Conservation (phyloP, 2,329 filamentous ascomycete genomes). For the Aspergillus novofumigatus region DNA sequence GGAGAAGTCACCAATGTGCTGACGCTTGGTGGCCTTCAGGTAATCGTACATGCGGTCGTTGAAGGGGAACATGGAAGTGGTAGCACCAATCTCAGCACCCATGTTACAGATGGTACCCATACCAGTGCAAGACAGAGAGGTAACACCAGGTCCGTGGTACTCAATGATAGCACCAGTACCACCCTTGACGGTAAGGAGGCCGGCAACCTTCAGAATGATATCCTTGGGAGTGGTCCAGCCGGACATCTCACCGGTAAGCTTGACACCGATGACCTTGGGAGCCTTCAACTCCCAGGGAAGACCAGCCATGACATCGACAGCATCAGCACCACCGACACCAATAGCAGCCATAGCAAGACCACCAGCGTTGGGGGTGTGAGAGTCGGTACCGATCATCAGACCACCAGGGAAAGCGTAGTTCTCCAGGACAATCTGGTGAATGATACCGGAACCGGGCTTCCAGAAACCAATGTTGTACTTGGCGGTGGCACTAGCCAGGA, state of each 20-base stretch:
- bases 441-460: slow-evolving; percentile 97
- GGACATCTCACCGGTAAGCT: slow-evolving; percentile 80
- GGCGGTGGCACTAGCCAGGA: slow-evolving; percentile 85
- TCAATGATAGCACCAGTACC: slow-evolving; percentile 79
- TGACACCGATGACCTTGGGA: slow-evolving; percentile 94
- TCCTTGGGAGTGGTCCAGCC: slow-evolving; percentile 96
- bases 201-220: slow-evolving; percentile 95
- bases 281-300: slow-evolving; percentile 98
- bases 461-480: slow-evolving; percentile 99
- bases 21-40: slow-evolving; percentile 83
- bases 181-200: slow-evolving; percentile 95
- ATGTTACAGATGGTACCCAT: slow-evolving; percentile 78
- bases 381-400: slow-evolving; percentile 96
- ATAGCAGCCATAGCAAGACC: slow-evolving; percentile 93
- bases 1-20: slow-evolving; percentile 85
- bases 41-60: slow-evolving; percentile 98
- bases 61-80: slow-evolving; percentile 94
- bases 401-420: slow-evolving; percentile 99
- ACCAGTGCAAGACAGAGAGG: slow-evolving; percentile 73
- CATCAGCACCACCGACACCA: slow-evolving; percentile 96
- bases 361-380: slow-evolving; percentile 94
- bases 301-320: slow-evolving; percentile 96
- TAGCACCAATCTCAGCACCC: slow-evolving; percentile 65
- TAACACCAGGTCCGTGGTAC: slow-evolving; percentile 63
- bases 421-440: slow-evolving; percentile 97